Evolutionary conservation across 148 eudicot genomes (phyloP), one percentile per base, ranked within the genome.

Genomic region (Rhododendron kiyosumense): DNA sequence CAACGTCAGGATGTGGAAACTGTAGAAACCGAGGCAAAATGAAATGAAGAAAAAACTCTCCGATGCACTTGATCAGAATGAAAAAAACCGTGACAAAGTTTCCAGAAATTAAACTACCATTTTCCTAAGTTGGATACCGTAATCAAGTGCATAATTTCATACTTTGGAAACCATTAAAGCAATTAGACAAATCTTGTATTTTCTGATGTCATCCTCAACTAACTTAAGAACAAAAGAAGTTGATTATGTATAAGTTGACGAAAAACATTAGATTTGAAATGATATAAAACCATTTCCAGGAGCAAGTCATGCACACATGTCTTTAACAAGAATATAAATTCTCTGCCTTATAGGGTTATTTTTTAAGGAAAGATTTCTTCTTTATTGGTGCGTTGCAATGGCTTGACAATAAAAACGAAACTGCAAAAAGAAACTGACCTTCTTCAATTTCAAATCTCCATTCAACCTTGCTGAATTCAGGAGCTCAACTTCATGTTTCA

Each of bases 381-480:
- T n/a, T 26, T 65, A 26, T 26, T 2, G 73, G 30, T n/a, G 32
- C 73, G 0, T n/a, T 65, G 73, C 13, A 65, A 65, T 20, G 76
- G 41, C 34, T 71, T 1, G 7, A 71, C 41, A 30, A 15, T 30
- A 2, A 4, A 71, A 13, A 71, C 15, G 36, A 12, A 26, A 12
- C 69, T 84, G 28, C 69, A 92, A 79, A 87, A 63, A n/a, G 14
- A 88, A 78, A 75, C 86, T 36, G 26, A 90, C 96, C 96, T 92
- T 92, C 78, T 92, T 92, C 85, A 90, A 69, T 86, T 92, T 91
- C 10, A 87, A 59, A 41, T 91, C 93, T 69, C 75, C 88, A 79
- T 87, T 86, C n/a, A 83, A 82, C 57, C 79, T 84, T 26, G 69
- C 75, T 67, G 84, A 85, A 54, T 83, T 86, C 87, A 89, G 93